Evolutionary conservation across 2,329 filamentous ascomycete genomes (phyloP).

Genomic region (Colletotrichum navitas): DNA sequence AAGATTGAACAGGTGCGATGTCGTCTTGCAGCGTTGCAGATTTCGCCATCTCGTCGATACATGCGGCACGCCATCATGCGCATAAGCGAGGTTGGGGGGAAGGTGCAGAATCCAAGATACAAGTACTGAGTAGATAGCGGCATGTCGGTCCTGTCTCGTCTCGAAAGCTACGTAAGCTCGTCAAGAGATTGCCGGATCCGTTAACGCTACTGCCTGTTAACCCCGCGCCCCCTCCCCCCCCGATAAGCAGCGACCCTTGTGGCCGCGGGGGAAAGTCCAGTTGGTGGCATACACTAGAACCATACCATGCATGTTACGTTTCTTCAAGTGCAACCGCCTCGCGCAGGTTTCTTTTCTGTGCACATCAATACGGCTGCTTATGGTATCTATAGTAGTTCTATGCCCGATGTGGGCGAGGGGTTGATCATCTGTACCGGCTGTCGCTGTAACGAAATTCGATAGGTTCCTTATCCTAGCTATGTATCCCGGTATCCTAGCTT

Average conservation of each 20-base stretch:
- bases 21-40: slow-evolving; percentile 36
- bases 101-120: not conserved
- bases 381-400: not conserved
- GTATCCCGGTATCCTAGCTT: not conserved
- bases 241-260: not conserved
- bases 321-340: too few species aligned
- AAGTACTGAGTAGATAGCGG: too few species aligned
- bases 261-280: not conserved
- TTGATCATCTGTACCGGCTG: not conserved
- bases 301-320: not conserved
- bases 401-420: too few species aligned
- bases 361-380: not conserved
- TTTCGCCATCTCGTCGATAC: slow-evolving; percentile 22
- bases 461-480: not conserved
- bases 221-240: not conserved
- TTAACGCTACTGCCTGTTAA: not conserved
- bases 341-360: too few species aligned
- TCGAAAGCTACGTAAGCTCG: not conserved
- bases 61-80: not conserved
- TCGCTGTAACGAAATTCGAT: too few species aligned
- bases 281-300: not conserved
- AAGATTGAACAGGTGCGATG: slow-evolving; percentile 28
- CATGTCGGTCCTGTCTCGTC: not conserved
- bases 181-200: not conserved
- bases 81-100: not conserved